Conservation (phyloP, 352 stramenopile species). For the Phytopythium sindhum region DNA sequence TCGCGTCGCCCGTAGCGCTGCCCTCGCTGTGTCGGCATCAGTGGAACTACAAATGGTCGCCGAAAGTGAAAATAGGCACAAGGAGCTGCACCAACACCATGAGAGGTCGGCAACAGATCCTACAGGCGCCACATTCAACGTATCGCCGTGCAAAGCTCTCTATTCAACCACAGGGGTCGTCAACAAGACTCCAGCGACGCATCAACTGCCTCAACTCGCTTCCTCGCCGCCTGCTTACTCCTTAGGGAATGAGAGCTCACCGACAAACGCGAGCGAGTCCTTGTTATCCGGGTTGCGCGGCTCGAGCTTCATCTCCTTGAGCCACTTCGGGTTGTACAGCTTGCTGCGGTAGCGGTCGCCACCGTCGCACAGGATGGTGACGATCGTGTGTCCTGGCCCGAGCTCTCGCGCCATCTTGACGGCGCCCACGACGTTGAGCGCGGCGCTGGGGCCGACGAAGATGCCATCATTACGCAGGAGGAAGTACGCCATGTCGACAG, state of each 20-base stretch:
- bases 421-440: constrained; percentile 73
- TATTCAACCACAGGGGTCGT: not conserved
- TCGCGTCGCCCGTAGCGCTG: not conserved
- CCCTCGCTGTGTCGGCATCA: not conserved
- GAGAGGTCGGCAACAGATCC: not conserved
- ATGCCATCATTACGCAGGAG: constrained; percentile 89
- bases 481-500: constrained; percentile 92
- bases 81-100: not conserved
- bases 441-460: constrained; percentile 88
- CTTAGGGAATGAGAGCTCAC: constrained; percentile 20
- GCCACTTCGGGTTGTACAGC: constrained; percentile 75
- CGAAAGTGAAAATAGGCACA: not conserved
- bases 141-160: not conserved
- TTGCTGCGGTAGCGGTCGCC: constrained; percentile 82
- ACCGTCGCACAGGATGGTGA: constrained; percentile 81
- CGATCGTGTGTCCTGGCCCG: constrained; percentile 62
- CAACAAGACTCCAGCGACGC: not conserved
- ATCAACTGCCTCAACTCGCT: not conserved
- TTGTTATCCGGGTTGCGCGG: constrained; percentile 14
- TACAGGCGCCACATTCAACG: not conserved
- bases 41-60: not conserved
- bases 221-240: not conserved
- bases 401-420: constrained; percentile 78
- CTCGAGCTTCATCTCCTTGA: constrained; percentile 52
- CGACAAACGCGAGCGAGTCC: constrained; percentile 36